These are phyloP conservation scores for Globisporangium ultimum DNA, from an alignment of 352 stramenopile species.

Conservation along the genomic window DNA sequence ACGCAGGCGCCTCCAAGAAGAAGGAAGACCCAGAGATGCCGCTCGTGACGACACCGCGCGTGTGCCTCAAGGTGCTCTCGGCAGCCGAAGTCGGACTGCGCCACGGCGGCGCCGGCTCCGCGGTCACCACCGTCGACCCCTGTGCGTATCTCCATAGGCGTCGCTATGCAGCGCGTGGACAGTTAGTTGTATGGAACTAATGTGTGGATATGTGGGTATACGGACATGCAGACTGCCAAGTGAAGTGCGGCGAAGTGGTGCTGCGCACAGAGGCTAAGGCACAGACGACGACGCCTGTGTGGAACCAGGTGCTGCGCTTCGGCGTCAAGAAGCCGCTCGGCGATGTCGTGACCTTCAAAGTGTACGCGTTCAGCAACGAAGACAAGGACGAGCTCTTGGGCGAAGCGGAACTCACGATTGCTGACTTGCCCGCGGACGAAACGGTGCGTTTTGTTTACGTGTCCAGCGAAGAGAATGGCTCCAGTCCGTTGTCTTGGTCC, in stretches of 20 bases:
- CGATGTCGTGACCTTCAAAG: constrained; percentile 37
- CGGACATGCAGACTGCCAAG: constrained; percentile 40
- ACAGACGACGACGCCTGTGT: constrained; percentile 45
- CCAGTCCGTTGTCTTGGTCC: no score
- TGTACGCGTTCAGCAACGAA: constrained; percentile 44
- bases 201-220: constrained; percentile 4
- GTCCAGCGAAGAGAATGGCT: no score
- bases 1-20: background rate
- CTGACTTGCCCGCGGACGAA: constrained; percentile 29
- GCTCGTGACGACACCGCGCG: constrained; percentile 31
- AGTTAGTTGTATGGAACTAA: no score
- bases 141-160: constrained; percentile 20
- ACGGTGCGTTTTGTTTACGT: constrained; percentile 16
- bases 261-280: constrained; percentile 38
- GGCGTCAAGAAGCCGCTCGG: constrained; percentile 48
- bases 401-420: constrained; percentile 29
- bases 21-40: constrained; percentile 6
- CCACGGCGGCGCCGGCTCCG: constrained; percentile 2
- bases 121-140: constrained; percentile 18
- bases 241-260: constrained; percentile 46
- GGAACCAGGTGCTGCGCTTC: constrained; percentile 54
- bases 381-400: constrained; percentile 42
- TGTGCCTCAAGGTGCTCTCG: constrained; percentile 35
- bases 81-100: constrained; percentile 24
- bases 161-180: no score